These are phyloP conservation scores for Rhizopogon vesiculosus DNA, from an alignment of 768 basidiomycete genomes.

Conservation along the genomic window DNA sequence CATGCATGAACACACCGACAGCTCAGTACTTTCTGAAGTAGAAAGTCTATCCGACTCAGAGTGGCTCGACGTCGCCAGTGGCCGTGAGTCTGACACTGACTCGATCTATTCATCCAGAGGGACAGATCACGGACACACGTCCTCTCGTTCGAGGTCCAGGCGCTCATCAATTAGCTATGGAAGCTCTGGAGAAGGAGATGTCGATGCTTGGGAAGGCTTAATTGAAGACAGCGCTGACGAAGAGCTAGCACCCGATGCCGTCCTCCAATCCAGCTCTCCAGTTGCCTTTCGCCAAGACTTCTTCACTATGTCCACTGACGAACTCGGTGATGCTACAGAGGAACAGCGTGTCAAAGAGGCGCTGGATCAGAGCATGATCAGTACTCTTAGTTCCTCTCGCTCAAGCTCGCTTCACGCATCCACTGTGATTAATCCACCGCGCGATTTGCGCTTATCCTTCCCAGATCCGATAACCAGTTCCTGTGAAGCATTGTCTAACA, in stretches of 20 bases:
- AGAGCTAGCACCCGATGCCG: conserved; percentile 19
- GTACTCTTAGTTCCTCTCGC: conserved; percentile 72
- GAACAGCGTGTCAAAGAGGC: conserved; percentile 69
- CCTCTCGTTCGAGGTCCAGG: conserved; percentile 54
- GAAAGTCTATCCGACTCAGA: conserved; percentile 75
- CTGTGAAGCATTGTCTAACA: conserved; percentile 49
- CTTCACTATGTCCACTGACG: conserved; percentile 24
- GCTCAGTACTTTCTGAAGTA: conserved; percentile 51
- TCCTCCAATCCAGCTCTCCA: conserved; percentile 14
- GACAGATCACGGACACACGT: conserved; percentile 55
- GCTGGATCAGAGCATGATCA: conserved; percentile 78
- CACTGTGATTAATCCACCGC: conserved; percentile 55
- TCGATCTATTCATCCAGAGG: conserved; percentile 53
- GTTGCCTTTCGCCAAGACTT: conserved; percentile 14
- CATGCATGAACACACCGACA: conserved; percentile 32
- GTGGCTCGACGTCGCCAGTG: conserved; percentile 76
- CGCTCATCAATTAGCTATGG: conserved; percentile 65
- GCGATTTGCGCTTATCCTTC: conserved; percentile 77
- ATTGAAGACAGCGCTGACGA: conserved; percentile 61
- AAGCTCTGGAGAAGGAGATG: conserved; percentile 64
- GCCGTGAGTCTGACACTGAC: conserved; percentile 62
- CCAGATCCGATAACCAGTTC: conserved; percentile 79
- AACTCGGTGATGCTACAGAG: conserved; percentile 42
- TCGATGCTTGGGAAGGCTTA: conserved; percentile 77
- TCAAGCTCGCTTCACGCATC: conserved; percentile 53